Conservation (phyloP, 1,284 basidiomycete genomes). For the Pyrrhoderma noxium region DNA sequence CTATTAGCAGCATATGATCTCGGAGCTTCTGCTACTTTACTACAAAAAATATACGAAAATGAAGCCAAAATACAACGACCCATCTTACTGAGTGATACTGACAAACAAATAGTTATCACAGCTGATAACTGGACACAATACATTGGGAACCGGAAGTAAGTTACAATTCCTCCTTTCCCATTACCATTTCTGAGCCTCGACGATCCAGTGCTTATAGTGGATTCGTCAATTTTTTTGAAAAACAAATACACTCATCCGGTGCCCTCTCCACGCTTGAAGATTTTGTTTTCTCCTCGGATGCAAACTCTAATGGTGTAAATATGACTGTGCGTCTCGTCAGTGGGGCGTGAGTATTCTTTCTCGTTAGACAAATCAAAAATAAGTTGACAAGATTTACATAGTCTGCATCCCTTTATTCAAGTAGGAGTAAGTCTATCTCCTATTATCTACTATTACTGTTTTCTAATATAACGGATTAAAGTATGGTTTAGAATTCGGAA, state of each 20-base stretch:
- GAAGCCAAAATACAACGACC: conserved; percentile 37
- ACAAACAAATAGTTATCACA: conserved; percentile 31
- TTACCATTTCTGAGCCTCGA: neutral
- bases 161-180: conserved; percentile 5
- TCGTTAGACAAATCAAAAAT: conserved; percentile 2
- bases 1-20: conserved; percentile 59
- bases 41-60: conserved; percentile 46
- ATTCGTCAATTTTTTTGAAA: conserved; percentile 51
- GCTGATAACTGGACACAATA: conserved; percentile 48
- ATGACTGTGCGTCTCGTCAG: conserved; percentile 53
- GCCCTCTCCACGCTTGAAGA: conserved; percentile 37
- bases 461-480: conserved; percentile 20
- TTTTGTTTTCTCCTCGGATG: conserved; percentile 47
- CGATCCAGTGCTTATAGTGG: conserved; percentile 39
- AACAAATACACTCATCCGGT: conserved; percentile 38
- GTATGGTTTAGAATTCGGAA: conserved; percentile 57
- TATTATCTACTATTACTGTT: neutral
- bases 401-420: conserved; percentile 58
- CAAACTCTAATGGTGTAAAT: conserved; percentile 38
- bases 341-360: conserved; percentile 40
- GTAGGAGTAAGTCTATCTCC: conserved; percentile 41
- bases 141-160: conserved; percentile 47
- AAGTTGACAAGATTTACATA: conserved; percentile 21
- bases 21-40: conserved; percentile 44
- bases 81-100: conserved; percentile 35